A percentile compares a stretch with the other conserved stretches of the same genome.
Evolutionary conservation across 768 basidiomycete species (phyloP).

Genomic region (Hortiboletus flavorubellus): DNA sequence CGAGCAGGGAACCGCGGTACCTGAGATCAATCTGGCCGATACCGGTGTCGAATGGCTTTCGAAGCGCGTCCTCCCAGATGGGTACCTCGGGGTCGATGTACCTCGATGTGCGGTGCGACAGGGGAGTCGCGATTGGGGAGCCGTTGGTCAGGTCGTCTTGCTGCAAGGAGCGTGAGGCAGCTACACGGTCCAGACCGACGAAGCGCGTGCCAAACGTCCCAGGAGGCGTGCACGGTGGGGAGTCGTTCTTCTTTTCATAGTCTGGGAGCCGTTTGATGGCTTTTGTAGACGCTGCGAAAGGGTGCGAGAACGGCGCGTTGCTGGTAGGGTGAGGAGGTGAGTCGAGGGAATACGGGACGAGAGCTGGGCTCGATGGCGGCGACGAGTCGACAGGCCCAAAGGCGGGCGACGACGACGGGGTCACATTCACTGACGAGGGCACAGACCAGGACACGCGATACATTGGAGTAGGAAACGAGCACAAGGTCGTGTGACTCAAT

Average conservation of each 20-base stretch:
- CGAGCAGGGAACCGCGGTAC: conserved; percentile 34
- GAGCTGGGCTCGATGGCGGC: conserved; percentile 32
- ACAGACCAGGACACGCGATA: conserved; percentile 3
- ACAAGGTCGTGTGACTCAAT: not conserved
- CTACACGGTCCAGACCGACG: conserved; percentile 14
- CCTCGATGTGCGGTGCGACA: conserved; percentile 10
- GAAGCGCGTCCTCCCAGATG: conserved; percentile 49
- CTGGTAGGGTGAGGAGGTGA: conserved; percentile 26
- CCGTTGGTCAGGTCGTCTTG: conserved; percentile 20
- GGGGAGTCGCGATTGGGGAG: conserved; percentile 10
- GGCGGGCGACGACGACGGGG: conserved; percentile 50
- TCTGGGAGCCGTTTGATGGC: conserved; percentile 40
- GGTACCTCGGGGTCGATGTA: conserved; percentile 32
- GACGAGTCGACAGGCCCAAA: conserved; percentile 38
- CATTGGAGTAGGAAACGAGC: not conserved
- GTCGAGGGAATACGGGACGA: conserved; percentile 28
- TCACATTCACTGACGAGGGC: conserved; percentile 30
- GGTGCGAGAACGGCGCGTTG: conserved; percentile 33
- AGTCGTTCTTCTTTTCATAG: conserved; percentile 40
- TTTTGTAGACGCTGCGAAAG: conserved; percentile 59
- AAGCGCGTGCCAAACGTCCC: conserved; percentile 15
- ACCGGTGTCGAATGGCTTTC: conserved; percentile 43
- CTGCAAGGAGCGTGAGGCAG: conserved; percentile 20
- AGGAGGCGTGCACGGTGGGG: conserved; percentile 22
- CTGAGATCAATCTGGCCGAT: conserved; percentile 52